Evolutionary conservation across 108 stramenopile genomes (phyloP).

Genomic region (Thalassiosira profunda): DNA sequence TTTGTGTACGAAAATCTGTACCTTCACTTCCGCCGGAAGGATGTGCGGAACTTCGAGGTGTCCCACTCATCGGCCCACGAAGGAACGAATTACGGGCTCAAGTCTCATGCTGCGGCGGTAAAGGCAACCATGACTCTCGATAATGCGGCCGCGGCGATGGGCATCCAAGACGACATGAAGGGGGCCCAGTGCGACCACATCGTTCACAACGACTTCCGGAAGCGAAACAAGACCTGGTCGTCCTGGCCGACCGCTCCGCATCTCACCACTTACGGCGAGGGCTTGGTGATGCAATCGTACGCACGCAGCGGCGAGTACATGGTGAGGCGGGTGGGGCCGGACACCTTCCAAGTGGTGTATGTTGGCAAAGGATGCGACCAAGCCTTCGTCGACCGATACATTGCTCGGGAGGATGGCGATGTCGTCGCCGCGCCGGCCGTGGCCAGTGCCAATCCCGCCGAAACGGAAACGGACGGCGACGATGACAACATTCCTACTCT

Average conservation of each 20-base stretch:
- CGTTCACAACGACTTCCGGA: not conserved
- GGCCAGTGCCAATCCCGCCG: too few species aligned
- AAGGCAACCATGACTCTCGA: not conserved
- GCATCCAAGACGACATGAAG: not conserved
- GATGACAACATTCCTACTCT: too few species aligned
- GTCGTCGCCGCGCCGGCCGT: too few species aligned
- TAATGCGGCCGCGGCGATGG: not conserved
- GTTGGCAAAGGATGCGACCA: too few species aligned
- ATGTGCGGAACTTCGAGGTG: not conserved
- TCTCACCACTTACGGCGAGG: not conserved
- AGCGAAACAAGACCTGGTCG: not conserved
- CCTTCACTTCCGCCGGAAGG: not conserved
- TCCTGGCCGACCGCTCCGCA: not conserved
- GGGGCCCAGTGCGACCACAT: not conserved
- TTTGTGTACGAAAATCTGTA: not conserved
- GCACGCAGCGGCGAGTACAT: too few species aligned
- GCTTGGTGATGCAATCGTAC: not conserved
- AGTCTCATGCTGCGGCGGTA: not conserved
- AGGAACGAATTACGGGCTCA: not conserved
- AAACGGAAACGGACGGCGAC: too few species aligned
- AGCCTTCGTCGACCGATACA: too few species aligned
- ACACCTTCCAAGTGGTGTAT: too few species aligned
- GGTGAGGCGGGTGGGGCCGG: too few species aligned
- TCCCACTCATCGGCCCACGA: not conserved
- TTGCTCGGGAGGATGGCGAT: too few species aligned